Evolutionary conservation across 2,329 filamentous ascomycete genomes (phyloP).

Genomic region (Trichoderma koningii): DNA sequence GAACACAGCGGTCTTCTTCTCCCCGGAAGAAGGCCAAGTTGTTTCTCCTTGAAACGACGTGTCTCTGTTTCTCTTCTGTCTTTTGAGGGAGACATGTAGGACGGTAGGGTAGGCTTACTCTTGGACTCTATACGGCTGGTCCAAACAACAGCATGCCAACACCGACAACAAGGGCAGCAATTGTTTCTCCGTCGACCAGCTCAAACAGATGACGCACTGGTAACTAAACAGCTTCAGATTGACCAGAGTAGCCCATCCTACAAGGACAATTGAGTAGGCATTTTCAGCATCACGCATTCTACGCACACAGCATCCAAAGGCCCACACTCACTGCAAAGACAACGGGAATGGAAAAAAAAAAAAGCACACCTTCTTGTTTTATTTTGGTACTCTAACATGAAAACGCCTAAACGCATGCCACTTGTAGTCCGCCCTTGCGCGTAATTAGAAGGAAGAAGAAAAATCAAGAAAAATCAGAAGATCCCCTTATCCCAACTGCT

Average conservation of each 20-base stretch:
- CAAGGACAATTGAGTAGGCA: not conserved
- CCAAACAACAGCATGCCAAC: not conserved
- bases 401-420: slow-evolving; percentile 23
- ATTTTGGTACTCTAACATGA: slow-evolving; percentile 16
- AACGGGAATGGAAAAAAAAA: not conserved
- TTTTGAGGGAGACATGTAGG: not conserved
- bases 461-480: slow-evolving; percentile 4
- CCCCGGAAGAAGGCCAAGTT: not conserved
- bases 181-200: not conserved
- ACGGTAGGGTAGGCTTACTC: not conserved
- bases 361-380: slow-evolving; percentile 3
- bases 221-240: not conserved
- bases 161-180: not conserved
- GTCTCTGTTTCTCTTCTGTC: not conserved
- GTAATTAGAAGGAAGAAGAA: slow-evolving; percentile 15
- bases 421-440: slow-evolving; percentile 21
- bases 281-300: not conserved
- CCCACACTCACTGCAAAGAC: not conserved
- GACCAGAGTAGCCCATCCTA: not conserved
- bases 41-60: slow-evolving; percentile 11
- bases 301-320: not conserved
- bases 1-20: not conserved
- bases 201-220: not conserved
- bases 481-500: not conserved
- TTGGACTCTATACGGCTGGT: not conserved